phyloP scores from a whole-genome alignment of 352 stramenopile genomes.

The Globisporangium viniferum region DNA sequence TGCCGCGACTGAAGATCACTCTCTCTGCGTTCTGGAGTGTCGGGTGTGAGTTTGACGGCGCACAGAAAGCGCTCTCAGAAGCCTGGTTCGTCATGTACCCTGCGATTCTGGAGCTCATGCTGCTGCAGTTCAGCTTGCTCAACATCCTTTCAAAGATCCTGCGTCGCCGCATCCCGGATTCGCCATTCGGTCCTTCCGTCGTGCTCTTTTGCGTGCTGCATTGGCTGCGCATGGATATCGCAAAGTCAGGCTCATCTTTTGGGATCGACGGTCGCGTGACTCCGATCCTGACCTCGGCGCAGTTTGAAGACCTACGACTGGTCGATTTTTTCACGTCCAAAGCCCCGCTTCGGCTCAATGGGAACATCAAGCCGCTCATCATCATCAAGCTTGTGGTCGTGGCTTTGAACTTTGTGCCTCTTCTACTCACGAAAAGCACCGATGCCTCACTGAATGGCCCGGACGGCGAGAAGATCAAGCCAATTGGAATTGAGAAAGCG shows the following conservation, averaged over 20 bases:
- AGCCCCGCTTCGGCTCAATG: slow-evolving; percentile 17
- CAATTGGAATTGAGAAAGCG: slow-evolving; percentile 2
- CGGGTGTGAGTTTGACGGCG: slow-evolving; percentile 43
- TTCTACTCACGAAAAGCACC: slow-evolving; percentile 2
- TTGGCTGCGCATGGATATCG: not conserved
- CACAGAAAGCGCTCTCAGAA: slow-evolving; percentile 8
- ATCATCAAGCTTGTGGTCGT: slow-evolving; percentile 16
- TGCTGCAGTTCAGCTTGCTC: slow-evolving; percentile 11
- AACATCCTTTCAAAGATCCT: slow-evolving; percentile 3
- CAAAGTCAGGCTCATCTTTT: not conserved
- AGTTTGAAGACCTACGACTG: slow-evolving; percentile 15
- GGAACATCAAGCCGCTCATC: slow-evolving; percentile 15
- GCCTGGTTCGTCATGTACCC: slow-evolving; percentile 16
- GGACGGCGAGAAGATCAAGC: not conserved
- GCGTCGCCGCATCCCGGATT: slow-evolving; percentile 1
- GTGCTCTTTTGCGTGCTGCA: slow-evolving; percentile 11
- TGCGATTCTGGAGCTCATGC: slow-evolving; percentile 8
- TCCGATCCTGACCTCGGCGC: not conserved
- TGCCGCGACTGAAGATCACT: slow-evolving; percentile 37
- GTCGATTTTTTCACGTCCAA: slow-evolving; percentile 17
- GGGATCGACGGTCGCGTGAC: slow-evolving; percentile 1
- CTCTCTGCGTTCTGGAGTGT: slow-evolving; percentile 41
- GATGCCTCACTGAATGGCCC: not conserved
- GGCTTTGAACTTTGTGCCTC: slow-evolving; percentile 1
- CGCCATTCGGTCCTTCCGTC: slow-evolving; percentile 1